A percentile compares a stretch with the other conserved stretches of the same genome.
Conservation (phyloP, 1,284 basidiomycete genomes). For the Leccinum colubrinum region DNA sequence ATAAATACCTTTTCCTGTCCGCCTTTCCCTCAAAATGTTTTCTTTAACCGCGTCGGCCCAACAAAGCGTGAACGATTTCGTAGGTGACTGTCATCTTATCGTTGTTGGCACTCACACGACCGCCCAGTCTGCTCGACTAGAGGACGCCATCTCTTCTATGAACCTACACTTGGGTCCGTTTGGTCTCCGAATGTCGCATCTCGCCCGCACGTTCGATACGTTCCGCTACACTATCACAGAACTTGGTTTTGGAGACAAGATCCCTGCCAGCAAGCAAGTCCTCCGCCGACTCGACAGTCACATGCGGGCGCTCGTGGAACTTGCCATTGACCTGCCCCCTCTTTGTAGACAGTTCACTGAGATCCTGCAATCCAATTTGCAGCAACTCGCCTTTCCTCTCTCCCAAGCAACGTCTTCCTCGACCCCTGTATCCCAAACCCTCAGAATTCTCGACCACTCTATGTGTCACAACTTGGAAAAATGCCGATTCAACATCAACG, state of each 20-base stretch:
- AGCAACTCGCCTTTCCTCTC: neutral
- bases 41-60: neutral
- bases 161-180: neutral
- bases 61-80: neutral
- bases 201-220: neutral
- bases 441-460: neutral
- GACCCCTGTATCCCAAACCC: neutral
- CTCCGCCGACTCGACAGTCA: neutral
- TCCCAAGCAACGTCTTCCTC: neutral
- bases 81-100: neutral
- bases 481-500: neutral
- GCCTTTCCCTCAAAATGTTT: neutral
- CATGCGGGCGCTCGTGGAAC: neutral
- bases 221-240: neutral
- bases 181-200: neutral
- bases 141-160: neutral
- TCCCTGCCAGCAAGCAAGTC: neutral
- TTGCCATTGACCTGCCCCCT: neutral
- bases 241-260: neutral
- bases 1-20: neutral
- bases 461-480: neutral
- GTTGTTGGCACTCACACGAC: neutral
- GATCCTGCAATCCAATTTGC: neutral
- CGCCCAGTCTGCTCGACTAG: neutral
- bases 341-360: neutral